Evolutionary conservation across 352 stramenopile species (phyloP), one percentile per base, ranked within the genome.

Genomic region (Phytopythium aichiense): DNA sequence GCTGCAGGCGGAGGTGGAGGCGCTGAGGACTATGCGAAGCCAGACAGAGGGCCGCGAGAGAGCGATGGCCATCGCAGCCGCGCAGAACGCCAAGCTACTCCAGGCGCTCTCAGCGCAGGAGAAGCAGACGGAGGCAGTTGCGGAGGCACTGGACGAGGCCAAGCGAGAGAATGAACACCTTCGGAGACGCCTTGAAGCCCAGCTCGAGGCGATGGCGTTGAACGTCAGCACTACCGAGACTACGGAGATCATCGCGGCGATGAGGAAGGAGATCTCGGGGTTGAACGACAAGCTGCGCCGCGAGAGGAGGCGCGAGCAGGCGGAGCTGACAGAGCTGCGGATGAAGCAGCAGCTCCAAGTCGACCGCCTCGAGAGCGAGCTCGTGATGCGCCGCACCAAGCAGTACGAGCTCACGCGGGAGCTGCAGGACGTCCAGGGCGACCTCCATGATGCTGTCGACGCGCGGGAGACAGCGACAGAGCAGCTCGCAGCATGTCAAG

Each of bases 401-500:
- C 81, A 93, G 50, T 93, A 91, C 58, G 84, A 93, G n/a, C 73
- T 93, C 18, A 87, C 81, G 25, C 62, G 90, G 12, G 74, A 82
- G 43, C 64, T 93, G 13, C 84, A 91, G 59, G 75, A 87, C 11
- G 69, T 73, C 1, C 77, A 93, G 38, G 72, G 72, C 25, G 70
- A 68, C 23, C 54, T 90, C 2, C 84, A 91, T 31, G 64, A 72
- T 2, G 60, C 72, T 0, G 64, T 63, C 9, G 74, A 81, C 42
- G 55, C 61, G 7, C 51, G 63, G 5, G 81, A 91, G 62, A 68
- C n/a, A 12, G 64, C 71, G 13, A 61, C 64, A 2, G 81, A 93
- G 54, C 68, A 87, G 48, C 54, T 89, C 0, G 31, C 75, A 2
- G 81, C 80, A 3, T 76, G 69, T 0, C 66, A 72, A 28, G 65